These are phyloP conservation scores for Claviceps lovelessii DNA, from an alignment of 2,329 filamentous ascomycete genomes.

Conservation along the genomic window DNA sequence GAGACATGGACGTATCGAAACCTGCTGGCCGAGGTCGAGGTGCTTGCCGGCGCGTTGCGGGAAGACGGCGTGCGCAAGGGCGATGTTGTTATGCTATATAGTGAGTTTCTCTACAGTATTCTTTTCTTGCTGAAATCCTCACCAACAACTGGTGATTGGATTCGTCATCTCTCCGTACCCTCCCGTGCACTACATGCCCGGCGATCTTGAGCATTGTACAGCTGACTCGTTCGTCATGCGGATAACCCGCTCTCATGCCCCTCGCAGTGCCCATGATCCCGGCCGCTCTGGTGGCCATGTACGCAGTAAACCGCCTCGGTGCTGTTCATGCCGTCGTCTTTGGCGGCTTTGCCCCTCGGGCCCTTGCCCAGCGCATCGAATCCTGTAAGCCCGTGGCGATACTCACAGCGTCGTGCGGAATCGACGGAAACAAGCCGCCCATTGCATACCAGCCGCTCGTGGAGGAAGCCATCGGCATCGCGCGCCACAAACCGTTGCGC, in stretches of 20 bases:
- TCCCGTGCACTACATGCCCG: too few relatives aligned
- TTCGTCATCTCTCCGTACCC: too few relatives aligned
- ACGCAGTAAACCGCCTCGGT: conserved; percentile 67
- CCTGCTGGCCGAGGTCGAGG: conserved; percentile 66
- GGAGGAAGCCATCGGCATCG: conserved; percentile 53
- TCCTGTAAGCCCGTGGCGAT: conserved; percentile 61
- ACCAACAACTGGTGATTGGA: background rate
- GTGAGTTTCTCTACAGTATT: too few relatives aligned
- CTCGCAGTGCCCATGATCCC: conserved; percentile 83
- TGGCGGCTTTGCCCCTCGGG: conserved; percentile 71
- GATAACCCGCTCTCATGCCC: background rate
- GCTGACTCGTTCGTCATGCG: background rate
- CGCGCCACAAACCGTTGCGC: conserved; percentile 55
- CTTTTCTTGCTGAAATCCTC: too few relatives aligned
- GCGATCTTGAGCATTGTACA: background rate
- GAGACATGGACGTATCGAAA: conserved; percentile 60
- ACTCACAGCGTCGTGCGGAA: conserved; percentile 81
- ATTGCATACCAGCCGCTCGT: conserved; percentile 66
- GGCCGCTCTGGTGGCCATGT: conserved; percentile 69
- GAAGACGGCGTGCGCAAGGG: conserved; percentile 72
- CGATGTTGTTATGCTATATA: conserved; percentile 83
- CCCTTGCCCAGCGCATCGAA: conserved; percentile 79
- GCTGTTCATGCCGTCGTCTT: conserved; percentile 89
- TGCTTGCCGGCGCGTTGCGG: conserved; percentile 64
- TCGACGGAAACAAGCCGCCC: conserved; percentile 72